Base-by-base conservation (phyloP, 495 filamentous ascomycete species). In the Daldinia childiae region DNA sequence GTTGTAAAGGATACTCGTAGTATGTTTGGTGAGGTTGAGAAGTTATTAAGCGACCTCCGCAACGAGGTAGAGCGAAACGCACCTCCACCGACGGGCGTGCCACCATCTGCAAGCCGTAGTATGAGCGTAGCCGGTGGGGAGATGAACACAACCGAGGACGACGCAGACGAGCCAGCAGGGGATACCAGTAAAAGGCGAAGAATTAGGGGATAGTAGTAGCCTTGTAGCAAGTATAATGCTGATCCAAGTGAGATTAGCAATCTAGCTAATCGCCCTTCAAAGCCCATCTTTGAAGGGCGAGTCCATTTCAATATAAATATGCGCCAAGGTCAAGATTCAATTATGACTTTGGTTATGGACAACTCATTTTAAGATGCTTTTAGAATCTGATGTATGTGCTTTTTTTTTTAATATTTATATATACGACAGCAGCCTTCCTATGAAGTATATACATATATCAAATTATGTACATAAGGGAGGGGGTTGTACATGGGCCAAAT, bases 21-120 rank as follows among this genome's bases (percentile, higher is more conserved):
- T 73, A 97, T 97, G 93, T 93, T 90, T 72, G 85, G 87, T 66
- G 90, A 91, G 76, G 92, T 94, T 1, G 89, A 96, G 79, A 81
- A 81, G 75, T 79, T 83, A 43, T 77, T 90, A 26, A 81, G 80
- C 32, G 86, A 86, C 66, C 75, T 85, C 43, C 81, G 83, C 17
- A 78, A 72, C 30, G 76, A 77, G 58, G 76, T 77, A 12, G 76
- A 76, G 12, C 73, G 73, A 8, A 75, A 75, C n/a, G 71, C 71
- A 8, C 76, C 74, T 17, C 65, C 57, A 39, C 68, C 38, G 54
- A 66, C 50, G 45, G 76, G 48, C 29, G 73, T 58, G 17, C 70
- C 61, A n/a, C 65, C 61, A n/a, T 62, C 70, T 1, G 51, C 45
- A n/a, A 77, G 76, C 26, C 76, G 76, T 62, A 78, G 76, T 38